These are phyloP conservation scores for Aspergillus sparsus DNA, from an alignment of 495 filamentous ascomycete species.

Conservation along the genomic window DNA sequence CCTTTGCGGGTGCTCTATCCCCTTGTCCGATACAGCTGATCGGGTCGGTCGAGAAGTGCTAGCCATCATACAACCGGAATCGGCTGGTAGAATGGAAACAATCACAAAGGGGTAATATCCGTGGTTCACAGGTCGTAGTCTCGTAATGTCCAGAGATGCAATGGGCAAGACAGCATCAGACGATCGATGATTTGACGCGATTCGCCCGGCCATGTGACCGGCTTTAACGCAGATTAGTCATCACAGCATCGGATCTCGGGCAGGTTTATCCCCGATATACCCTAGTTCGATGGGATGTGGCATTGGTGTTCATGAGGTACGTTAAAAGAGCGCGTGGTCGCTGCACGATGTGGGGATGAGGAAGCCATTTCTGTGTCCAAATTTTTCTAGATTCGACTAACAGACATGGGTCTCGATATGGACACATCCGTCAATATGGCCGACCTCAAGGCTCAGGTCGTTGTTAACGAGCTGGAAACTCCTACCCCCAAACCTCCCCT, in stretches of 20 bases:
- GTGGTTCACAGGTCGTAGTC: no score
- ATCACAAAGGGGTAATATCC: background rate
- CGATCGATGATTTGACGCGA: no score
- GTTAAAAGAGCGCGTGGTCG: background rate
- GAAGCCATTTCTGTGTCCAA: background rate
- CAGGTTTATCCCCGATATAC: no score
- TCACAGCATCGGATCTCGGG: no score
- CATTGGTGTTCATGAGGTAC: background rate
- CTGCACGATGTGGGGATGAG: background rate
- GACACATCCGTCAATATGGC: background rate
- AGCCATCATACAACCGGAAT: background rate
- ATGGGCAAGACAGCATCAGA: no score
- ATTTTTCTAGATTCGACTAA: background rate
- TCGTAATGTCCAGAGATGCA: no score
- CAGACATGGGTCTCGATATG: background rate
- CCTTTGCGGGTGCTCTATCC: background rate
- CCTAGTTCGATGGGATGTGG: background rate
- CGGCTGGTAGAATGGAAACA: background rate
- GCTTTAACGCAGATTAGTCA: no score
- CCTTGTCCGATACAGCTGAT: background rate
- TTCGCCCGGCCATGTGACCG: no score
- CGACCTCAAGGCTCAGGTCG: background rate
- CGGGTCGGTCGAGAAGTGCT: background rate
- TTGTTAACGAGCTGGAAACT: background rate
- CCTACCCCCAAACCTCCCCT: constrained; percentile 15